phyloP scores from a whole-genome alignment of 2,329 filamentous ascomycete genomes.

The Dothistroma septosporum region DNA sequence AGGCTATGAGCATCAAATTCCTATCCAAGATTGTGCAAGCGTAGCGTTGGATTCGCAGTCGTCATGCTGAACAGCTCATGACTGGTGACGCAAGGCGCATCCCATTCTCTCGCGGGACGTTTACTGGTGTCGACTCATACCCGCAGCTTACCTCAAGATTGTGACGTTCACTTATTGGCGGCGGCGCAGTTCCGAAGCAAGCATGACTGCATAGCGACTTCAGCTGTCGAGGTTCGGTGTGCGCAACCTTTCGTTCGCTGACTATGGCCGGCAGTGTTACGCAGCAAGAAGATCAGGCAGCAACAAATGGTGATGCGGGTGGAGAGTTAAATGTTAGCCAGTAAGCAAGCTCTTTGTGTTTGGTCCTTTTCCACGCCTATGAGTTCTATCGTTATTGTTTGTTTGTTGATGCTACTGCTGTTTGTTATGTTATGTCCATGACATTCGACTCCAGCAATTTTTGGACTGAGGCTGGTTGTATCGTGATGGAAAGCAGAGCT shows the following conservation, averaged over 20 bases:
- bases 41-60: too few relatives aligned
- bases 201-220: not conserved
- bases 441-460: not conserved
- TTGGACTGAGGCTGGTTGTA: conserved; percentile 7
- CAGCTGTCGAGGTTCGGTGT: not conserved
- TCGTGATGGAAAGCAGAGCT: conserved; percentile 24
- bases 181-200: not conserved
- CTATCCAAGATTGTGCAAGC: too few relatives aligned
- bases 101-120: not conserved
- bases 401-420: not conserved
- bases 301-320: not conserved
- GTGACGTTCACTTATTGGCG: not conserved
- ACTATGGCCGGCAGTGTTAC: not conserved
- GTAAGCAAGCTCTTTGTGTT: not conserved
- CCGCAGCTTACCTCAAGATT: not conserved
- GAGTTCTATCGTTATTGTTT: not conserved
- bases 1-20: too few relatives aligned
- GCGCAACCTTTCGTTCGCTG: too few relatives aligned
- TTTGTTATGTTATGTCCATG: not conserved
- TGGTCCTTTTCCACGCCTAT: not conserved
- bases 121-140: not conserved
- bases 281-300: not conserved
- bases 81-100: conserved; percentile 1
- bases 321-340: not conserved
- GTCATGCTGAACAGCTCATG: not conserved